phyloP scores from a whole-genome alignment of 768 basidiomycete genomes.

The Boletus eberwhitei region DNA sequence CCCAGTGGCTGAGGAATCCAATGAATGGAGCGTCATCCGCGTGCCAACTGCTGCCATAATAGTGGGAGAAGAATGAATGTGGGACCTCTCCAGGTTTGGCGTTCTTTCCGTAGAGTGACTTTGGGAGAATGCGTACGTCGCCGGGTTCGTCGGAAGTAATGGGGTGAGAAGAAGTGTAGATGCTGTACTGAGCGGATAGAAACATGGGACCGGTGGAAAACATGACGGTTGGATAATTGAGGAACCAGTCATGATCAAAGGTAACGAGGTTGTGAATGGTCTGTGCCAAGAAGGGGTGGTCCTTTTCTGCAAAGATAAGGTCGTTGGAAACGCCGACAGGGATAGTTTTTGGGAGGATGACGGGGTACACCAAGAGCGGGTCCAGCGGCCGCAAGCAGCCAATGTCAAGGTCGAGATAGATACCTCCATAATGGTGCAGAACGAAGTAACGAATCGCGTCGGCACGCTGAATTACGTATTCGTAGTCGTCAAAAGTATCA shows the following conservation, averaged over 20 bases:
- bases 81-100: slow-evolving; percentile 78
- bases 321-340: slow-evolving; percentile 98
- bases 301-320: slow-evolving; percentile 86
- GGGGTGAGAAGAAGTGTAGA: slow-evolving; percentile 72
- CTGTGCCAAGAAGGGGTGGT: slow-evolving; percentile 86
- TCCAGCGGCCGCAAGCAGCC: slow-evolving; percentile 87
- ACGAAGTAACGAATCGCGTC: slow-evolving; percentile 99
- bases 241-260: slow-evolving; percentile 91
- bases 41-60: slow-evolving; percentile 98
- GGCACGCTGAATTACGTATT: slow-evolving; percentile 90
- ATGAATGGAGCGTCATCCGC: slow-evolving; percentile 98
- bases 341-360: slow-evolving; percentile 91
- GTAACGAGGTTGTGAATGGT: slow-evolving; percentile 88
- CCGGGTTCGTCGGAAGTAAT: slow-evolving; percentile 50
- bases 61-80: slow-evolving; percentile 94
- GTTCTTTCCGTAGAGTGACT: slow-evolving; percentile 97
- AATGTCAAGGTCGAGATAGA: slow-evolving; percentile 96
- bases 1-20: slow-evolving; percentile 85
- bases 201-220: slow-evolving; percentile 99
- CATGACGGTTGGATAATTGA: slow-evolving; percentile 99
- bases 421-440: slow-evolving; percentile 89
- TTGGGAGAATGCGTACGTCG: slow-evolving; percentile 89
- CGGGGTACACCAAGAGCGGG: slow-evolving; percentile 78
- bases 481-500: slow-evolving; percentile 88
- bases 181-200: slow-evolving; percentile 88